Evolutionary conservation across 169 alveolate genomes (phyloP), one percentile per base, ranked within the genome.

Genomic region (Plasmodium adleri): DNA sequence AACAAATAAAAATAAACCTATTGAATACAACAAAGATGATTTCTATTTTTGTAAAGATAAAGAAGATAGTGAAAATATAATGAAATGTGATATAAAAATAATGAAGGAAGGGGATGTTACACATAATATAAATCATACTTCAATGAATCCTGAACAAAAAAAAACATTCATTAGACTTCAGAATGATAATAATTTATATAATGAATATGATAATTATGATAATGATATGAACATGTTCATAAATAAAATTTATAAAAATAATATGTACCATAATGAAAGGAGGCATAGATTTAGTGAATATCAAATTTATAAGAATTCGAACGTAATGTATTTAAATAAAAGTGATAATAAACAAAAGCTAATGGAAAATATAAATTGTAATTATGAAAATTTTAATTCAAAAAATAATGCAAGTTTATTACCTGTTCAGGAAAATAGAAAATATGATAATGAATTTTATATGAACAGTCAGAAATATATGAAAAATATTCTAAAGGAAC

Each of bases 381-480:
- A 68, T 80, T 20, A 49, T 43, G 32, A 80, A 12, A 58, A 62
- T 56, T 32, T 80, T 52, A 56, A 63, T 68, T 17, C 26, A 54
- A 80, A 62, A 62, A 22, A 62, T 17, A 72, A 80, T 47, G 88
- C 28, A 45, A 28, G 12, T 63, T 52, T 70, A 54, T 54, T 39
- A 28, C 7, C 13, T 15, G 26, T n/a, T 26, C 71, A 47, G 45
- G 45, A 68, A 68, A 26, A 68, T 39, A 64, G 56, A 22, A 28
- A 59, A 28, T 52, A 68, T 68, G 63, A 80, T 67, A 26, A 26
- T 12, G 20, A 10, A 13, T 68, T 67, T 80, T 68, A 67, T 43
- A 43, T 80, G 80, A 80, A 80, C 73, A 24, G 83, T 80, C 60
- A 67, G 52, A 80, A 80, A 67, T 80, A 67, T 28, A 15, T 15